Conservation (phyloP, 257 asterid genomes). For the Parsonsia alboflavescens region DNA sequence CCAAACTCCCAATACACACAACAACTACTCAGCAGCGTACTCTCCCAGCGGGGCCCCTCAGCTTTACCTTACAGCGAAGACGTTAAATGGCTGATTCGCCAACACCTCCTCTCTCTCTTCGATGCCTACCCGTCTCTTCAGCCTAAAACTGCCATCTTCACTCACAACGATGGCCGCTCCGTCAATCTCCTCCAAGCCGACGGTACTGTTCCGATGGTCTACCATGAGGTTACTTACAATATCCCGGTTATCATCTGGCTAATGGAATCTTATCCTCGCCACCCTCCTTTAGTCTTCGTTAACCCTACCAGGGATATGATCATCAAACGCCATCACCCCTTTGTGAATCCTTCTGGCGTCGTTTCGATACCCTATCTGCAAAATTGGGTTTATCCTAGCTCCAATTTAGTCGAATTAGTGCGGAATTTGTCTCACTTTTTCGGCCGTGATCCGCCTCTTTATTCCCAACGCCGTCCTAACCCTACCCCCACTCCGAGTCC, state of each 20-base stretch:
- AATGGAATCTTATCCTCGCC: slow-evolving; percentile 81
- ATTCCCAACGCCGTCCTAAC: slow-evolving; percentile 56
- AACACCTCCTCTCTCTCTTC: slow-evolving; percentile 58
- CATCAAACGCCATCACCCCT: slow-evolving; percentile 73
- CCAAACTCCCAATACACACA: slow-evolving; percentile 45
- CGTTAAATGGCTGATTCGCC: slow-evolving; percentile 73
- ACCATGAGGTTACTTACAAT: slow-evolving; percentile 66
- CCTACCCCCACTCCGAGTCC: slow-evolving; percentile 28
- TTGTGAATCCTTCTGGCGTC: slow-evolving; percentile 79
- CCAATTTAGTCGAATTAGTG: slow-evolving; percentile 68
- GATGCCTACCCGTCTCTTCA: slow-evolving; percentile 69
- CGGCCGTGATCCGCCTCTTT: slow-evolving; percentile 85
- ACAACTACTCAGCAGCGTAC: slow-evolving; percentile 71
- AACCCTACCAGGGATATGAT: slow-evolving; percentile 88
- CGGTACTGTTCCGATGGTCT: slow-evolving; percentile 80
- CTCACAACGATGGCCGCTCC: slow-evolving; percentile 94
- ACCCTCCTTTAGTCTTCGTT: slow-evolving; percentile 80
- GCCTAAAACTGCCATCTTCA: slow-evolving; percentile 70
- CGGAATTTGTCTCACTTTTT: slow-evolving; percentile 54
- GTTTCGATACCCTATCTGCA: slow-evolving; percentile 72
- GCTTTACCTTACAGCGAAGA: slow-evolving; percentile 76
- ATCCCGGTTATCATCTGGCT: slow-evolving; percentile 86
- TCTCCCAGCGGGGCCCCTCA: slow-evolving; percentile 73
- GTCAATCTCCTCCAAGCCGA: slow-evolving; percentile 81
- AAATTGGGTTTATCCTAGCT: slow-evolving; percentile 79